These are phyloP conservation scores for Penicillium glabrum DNA, from an alignment of 2,329 filamentous ascomycete genomes.

Conservation along the genomic window DNA sequence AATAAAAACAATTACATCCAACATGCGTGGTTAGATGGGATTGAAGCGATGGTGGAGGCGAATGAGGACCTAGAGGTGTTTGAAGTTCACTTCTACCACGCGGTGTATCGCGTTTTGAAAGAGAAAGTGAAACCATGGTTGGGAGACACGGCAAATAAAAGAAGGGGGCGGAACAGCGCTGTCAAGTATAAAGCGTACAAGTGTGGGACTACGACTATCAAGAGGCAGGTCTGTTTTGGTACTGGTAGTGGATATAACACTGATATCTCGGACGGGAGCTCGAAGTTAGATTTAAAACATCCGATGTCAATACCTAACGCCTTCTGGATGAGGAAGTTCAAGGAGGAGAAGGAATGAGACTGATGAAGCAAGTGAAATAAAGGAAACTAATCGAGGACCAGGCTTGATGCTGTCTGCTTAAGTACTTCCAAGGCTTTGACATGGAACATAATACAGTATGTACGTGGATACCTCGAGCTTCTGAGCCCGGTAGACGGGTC, in stretches of 20 bases:
- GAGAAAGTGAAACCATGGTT: neutral
- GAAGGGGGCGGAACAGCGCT: neutral
- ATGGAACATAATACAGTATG: too few species aligned
- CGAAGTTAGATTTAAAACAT: neutral
- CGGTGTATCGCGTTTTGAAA: neutral
- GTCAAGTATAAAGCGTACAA: constrained; percentile 1
- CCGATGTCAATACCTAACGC: neutral
- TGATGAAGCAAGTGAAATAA: neutral
- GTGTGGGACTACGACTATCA: neutral
- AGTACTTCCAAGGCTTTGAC: too few species aligned
- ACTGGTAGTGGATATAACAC: neutral
- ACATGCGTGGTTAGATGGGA: neutral
- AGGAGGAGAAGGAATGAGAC: neutral
- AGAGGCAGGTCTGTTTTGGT: neutral
- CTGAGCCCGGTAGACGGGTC: too few species aligned
- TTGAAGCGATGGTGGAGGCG: neutral
- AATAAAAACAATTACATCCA: neutral
- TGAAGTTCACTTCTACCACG: neutral
- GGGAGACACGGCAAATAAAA: neutral
- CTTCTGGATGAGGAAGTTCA: neutral
- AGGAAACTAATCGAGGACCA: neutral
- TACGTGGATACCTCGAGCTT: neutral
- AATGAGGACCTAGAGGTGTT: neutral
- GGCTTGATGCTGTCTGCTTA: too few species aligned
- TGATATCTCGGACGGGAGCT: constrained; percentile 1